Evolutionary conservation across 225 moss, liverwort and hornwort genomes (phyloP).

Genomic region (Pseudisothecium myosuroides): DNA sequence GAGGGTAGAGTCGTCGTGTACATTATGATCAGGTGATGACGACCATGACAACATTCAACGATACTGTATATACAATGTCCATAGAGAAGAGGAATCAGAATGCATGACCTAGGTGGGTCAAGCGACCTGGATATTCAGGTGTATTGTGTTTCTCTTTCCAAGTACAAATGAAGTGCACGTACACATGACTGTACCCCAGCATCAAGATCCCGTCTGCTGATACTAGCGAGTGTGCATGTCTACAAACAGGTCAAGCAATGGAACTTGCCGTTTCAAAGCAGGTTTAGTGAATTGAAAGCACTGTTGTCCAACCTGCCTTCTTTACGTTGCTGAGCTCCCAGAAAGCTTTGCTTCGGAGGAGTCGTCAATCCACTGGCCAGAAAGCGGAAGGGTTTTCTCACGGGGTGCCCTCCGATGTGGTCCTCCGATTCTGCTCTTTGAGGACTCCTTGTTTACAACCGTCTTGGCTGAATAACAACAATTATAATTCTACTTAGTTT

Average conservation of each 20-base stretch:
- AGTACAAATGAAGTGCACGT: background rate
- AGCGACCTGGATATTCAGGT: background rate
- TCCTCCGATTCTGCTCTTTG: conserved; percentile 43
- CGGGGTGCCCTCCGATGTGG: conserved; percentile 62
- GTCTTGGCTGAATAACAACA: background rate
- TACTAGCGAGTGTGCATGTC: background rate
- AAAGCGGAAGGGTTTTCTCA: conserved; percentile 40
- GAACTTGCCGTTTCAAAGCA: background rate
- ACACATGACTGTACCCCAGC: background rate
- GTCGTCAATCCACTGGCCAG: conserved; percentile 40
- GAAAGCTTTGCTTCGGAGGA: conserved; percentile 39
- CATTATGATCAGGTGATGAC: background rate
- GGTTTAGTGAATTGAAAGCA: background rate
- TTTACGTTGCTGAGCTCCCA: conserved; percentile 4
- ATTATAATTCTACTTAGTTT: background rate
- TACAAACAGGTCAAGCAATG: background rate
- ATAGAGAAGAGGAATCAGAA: background rate
- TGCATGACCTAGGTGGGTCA: background rate
- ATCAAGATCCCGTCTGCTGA: background rate
- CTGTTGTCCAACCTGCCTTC: background rate
- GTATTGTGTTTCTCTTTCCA: background rate
- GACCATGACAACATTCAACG: background rate
- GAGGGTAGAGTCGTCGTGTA: background rate
- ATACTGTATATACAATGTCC: background rate
- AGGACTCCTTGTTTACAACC: background rate